Evolutionary conservation across 345 rosid species (phyloP).

Genomic region (Sapria himalayana): DNA sequence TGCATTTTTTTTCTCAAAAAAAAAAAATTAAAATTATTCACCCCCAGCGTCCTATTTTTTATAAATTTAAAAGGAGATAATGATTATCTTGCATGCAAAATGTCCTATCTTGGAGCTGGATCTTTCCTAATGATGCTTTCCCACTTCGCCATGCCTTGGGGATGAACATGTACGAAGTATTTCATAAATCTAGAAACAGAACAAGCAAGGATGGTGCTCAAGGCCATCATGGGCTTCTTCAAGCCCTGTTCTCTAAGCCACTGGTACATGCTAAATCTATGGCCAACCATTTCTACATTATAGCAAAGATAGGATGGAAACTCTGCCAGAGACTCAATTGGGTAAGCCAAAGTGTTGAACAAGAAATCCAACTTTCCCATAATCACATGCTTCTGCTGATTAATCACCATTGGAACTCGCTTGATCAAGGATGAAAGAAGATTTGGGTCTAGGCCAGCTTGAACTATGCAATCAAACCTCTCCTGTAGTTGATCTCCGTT

Average conservation of each 20-base stretch:
- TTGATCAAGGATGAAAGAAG: constrained; percentile 27
- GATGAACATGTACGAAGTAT: constrained; percentile 51
- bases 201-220: constrained; percentile 51
- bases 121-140: constrained; percentile 31
- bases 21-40: no score
- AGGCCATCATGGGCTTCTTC: constrained; percentile 28
- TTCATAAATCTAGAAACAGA: constrained; percentile 49
- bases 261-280: constrained; percentile 35
- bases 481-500: constrained; percentile 77
- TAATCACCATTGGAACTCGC: constrained; percentile 50
- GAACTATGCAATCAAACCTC: constrained; percentile 59
- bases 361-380: constrained; percentile 47
- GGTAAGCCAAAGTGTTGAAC: constrained; percentile 28
- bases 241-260: constrained; percentile 35
- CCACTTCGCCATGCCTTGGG: constrained; percentile 66
- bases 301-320: constrained; percentile 59
- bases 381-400: constrained; percentile 43
- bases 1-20: no score
- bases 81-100: no score
- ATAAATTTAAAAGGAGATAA: no score
- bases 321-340: constrained; percentile 25
- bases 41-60: no score
- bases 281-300: constrained; percentile 32
- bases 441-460: constrained; percentile 43
- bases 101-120: constrained; percentile 11